A percentile compares a stretch with the other conserved stretches of the same genome.
phyloP scores from a whole-genome alignment of 441 rosid genomes.

The Adansonia madagascariensis region DNA sequence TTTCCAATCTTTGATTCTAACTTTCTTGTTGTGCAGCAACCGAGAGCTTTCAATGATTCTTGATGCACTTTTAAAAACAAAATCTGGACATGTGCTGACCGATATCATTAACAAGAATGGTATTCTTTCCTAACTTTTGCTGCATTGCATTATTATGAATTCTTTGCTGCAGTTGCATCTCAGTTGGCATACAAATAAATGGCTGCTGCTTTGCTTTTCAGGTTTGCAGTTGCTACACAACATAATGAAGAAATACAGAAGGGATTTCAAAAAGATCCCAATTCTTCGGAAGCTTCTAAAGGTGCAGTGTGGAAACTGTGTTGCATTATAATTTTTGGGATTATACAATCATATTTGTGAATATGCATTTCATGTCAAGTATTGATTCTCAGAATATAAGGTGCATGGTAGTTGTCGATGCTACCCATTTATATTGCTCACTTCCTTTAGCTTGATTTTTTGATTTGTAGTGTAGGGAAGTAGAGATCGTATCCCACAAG shows the following conservation, averaged over 20 bases:
- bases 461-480: too few species aligned
- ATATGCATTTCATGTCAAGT: constrained; percentile 13
- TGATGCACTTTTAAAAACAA: constrained; percentile 95
- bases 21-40: constrained; percentile 64
- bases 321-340: not conserved
- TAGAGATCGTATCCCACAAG: too few species aligned
- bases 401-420: too few species aligned
- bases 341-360: constrained; percentile 11
- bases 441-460: too few species aligned
- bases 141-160: constrained; percentile 15
- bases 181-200: constrained; percentile 25
- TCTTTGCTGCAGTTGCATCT: not conserved
- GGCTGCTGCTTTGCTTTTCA: constrained; percentile 39
- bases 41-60: constrained; percentile 99
- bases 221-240: constrained; percentile 98
- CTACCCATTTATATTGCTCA: too few species aligned
- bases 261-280: constrained; percentile 94
- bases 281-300: constrained; percentile 96
- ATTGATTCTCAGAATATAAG: constrained; percentile 9
- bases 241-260: constrained; percentile 87
- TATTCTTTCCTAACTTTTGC: constrained; percentile 41
- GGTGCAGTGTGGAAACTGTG: constrained; percentile 49
- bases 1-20: constrained; percentile 30
- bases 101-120: constrained; percentile 96
- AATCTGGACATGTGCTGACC: constrained; percentile 71